phyloP scores from a whole-genome alignment of 441 rosid species.

The Erysimum cheiri region DNA sequence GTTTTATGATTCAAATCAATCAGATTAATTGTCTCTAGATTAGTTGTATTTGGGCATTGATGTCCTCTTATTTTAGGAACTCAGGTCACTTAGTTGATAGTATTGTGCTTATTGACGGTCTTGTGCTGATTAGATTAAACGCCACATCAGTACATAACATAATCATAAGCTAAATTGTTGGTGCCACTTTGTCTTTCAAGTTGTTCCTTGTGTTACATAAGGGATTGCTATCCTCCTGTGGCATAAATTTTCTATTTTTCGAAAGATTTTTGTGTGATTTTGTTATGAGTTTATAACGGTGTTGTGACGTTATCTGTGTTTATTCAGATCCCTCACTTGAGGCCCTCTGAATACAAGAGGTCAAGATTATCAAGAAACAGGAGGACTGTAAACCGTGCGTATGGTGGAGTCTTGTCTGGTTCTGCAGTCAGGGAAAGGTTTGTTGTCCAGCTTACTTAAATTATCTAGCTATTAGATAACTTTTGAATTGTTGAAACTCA shows the following conservation, averaged over 20 bases:
- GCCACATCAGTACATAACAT: constrained; percentile 51
- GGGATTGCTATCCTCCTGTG: constrained; percentile 46
- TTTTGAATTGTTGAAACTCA: background rate
- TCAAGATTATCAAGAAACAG: constrained; percentile 63
- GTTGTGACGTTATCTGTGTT: background rate
- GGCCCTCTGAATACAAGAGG: constrained; percentile 66
- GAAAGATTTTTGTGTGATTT: background rate
- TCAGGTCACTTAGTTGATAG: background rate
- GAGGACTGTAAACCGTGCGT: constrained; percentile 62
- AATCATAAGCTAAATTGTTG: constrained; percentile 48
- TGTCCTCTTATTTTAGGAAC: background rate
- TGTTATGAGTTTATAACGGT: background rate
- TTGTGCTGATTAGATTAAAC: constrained; percentile 42
- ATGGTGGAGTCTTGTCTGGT: constrained; percentile 71
- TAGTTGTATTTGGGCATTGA: background rate
- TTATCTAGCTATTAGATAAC: background rate
- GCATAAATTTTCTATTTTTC: constrained; percentile 24
- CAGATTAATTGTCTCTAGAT: background rate
- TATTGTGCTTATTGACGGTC: constrained; percentile 47
- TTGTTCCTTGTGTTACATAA: constrained; percentile 27
- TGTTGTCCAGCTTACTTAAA: background rate
- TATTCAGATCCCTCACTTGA: constrained; percentile 67
- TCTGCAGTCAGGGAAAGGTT: constrained; percentile 71
- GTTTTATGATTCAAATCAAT: background rate
- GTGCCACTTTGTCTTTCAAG: constrained; percentile 47